Evolutionary conservation across 495 filamentous ascomycete genomes (phyloP).

Genomic region (Lophiotrema nucula): DNA sequence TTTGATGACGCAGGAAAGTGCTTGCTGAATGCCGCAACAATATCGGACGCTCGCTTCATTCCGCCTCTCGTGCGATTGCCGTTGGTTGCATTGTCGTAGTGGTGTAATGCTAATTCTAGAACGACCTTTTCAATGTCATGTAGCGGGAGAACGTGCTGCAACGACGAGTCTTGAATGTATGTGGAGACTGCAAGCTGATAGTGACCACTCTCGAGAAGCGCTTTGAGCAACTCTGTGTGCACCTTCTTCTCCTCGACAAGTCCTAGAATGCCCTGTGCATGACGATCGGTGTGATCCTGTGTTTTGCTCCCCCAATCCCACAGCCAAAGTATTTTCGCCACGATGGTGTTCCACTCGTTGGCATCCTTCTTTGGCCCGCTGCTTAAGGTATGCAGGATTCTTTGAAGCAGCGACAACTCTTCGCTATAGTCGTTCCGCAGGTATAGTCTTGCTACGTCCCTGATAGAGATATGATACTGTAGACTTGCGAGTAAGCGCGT

Average conservation of each 20-base stretch:
- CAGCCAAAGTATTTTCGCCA: constrained; percentile 76
- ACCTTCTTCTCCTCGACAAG: constrained; percentile 61
- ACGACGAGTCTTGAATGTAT: constrained; percentile 57
- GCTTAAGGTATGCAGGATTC: constrained; percentile 55
- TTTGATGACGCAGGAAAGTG: constrained; percentile 58
- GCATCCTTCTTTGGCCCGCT: constrained; percentile 57
- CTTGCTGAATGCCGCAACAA: constrained; percentile 66
- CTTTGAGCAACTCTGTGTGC: constrained; percentile 73
- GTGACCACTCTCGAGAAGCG: constrained; percentile 68
- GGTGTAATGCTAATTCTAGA: constrained; percentile 63
- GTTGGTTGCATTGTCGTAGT: constrained; percentile 88
- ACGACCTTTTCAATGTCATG: constrained; percentile 63
- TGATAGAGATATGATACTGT: constrained; percentile 59
- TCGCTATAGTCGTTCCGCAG: constrained; percentile 60
- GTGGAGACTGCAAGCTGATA: constrained; percentile 59
- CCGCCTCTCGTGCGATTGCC: constrained; percentile 80
- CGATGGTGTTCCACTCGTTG: constrained; percentile 63
- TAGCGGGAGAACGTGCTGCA: constrained; percentile 49
- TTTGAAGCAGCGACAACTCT: constrained; percentile 63
- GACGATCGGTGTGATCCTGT: constrained; percentile 27
- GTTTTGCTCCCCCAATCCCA: constrained; percentile 68
- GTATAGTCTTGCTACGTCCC: constrained; percentile 58
- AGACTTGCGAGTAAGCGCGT: constrained; percentile 61
- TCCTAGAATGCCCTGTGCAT: constrained; percentile 66
- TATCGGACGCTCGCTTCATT: constrained; percentile 79